Evolutionary conservation across 805 yeast genomes (phyloP), one percentile per base, ranked within the genome.

Genomic region (Danielia oregonensis): DNA sequence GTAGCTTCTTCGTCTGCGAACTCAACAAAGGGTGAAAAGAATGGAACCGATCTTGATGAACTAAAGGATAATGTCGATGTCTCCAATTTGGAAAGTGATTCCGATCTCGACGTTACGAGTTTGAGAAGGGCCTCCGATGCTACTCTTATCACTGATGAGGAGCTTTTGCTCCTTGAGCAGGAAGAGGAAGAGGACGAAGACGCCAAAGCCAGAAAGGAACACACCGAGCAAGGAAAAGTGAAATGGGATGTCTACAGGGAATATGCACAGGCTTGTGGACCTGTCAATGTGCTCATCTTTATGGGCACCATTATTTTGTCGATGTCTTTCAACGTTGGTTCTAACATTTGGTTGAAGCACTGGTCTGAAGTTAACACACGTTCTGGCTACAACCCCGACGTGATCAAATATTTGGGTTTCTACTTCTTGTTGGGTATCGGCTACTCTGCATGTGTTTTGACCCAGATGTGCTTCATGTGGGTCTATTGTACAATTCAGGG

Each of bases 351-450:
- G 99, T 75, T 93, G 51, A 93, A 93, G 59, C 86, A 86, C 59
- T 93, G 98, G 98, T 86, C 97, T 9, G 99, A 93, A 56, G 76
- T 83, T 15, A 93, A 91, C 54, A 72, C 89, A 3, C 63, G 58
- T 28, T 55, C 62, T 24, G 91, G 88, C 17, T 63, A 62, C 37
- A 91, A 91, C 55, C 95, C 95, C 2, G 57, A 78, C 39, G 77
- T 84, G n/a, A 65, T 65, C 35, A 76, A 61, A 51, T 93, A 88
- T 50, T 67, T 93, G 46, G 82, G 83, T 13, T 68, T 86, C 35
- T 93, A 91, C 55, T 75, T 84, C 40, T 67, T 71, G 8, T 66
- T 91, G 27, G 97, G 98, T 43, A 54, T 87, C 30, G 66, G 74
- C 11, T 74, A 83, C 18, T 77, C 95, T 0, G 44, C 71, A 4